Conservation (phyloP, 768 basidiomycete species). For the Boletellus ananiceps region DNA sequence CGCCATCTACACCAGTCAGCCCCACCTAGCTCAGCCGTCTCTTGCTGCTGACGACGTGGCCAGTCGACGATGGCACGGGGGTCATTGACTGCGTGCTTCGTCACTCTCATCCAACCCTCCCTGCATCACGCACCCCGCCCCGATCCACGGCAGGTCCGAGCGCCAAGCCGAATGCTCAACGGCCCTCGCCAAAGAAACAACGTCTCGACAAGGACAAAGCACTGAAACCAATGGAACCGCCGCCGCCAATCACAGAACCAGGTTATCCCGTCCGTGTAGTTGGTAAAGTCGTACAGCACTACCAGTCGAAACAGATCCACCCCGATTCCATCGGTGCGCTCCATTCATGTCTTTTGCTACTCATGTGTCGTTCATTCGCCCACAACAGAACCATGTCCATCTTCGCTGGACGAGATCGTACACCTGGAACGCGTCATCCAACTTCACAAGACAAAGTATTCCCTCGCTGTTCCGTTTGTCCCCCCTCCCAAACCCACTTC, state of each 20-base stretch:
- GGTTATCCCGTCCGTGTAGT: constrained; percentile 45
- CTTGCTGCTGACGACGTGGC: background rate
- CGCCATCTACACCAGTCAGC: constrained; percentile 52
- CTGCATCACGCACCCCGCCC: constrained; percentile 3
- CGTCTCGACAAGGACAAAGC: constrained; percentile 5
- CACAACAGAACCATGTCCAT: constrained; percentile 40
- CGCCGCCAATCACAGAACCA: constrained; percentile 38
- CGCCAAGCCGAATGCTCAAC: background rate
- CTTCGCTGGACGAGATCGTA: constrained; percentile 53
- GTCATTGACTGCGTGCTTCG: constrained; percentile 63
- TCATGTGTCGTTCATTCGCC: background rate
- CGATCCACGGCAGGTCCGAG: constrained; percentile 4
- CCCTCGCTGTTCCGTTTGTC: constrained; percentile 42
- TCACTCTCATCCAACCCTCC: constrained; percentile 31
- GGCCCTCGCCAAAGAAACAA: constrained; percentile 15
- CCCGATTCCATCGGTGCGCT: constrained; percentile 50
- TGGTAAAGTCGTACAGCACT: constrained; percentile 41
- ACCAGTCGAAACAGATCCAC: constrained; percentile 42
- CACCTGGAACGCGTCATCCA: constrained; percentile 52
- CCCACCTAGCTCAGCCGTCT: background rate
- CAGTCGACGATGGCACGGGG: constrained; percentile 77
- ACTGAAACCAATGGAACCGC: constrained; percentile 14
- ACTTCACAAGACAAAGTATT: constrained; percentile 53
- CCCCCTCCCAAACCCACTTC: constrained; percentile 27
- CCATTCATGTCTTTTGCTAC: background rate